These are phyloP conservation scores for Lipomyces orientalis DNA, from an alignment of 805 yeast genomes.

Conservation along the genomic window DNA sequence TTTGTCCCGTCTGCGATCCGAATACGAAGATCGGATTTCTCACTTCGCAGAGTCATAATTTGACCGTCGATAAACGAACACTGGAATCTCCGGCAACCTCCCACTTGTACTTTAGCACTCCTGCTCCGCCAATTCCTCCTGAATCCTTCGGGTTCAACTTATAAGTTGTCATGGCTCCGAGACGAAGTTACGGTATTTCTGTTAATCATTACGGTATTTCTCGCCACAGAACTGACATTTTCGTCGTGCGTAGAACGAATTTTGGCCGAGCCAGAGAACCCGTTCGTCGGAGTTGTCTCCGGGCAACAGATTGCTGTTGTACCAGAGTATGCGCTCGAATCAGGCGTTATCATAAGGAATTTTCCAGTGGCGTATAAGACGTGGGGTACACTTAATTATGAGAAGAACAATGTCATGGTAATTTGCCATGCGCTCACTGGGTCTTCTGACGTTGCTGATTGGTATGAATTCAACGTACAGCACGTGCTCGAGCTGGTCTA, in stretches of 20 bases:
- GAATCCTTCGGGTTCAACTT: neutral
- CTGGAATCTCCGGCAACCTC: neutral
- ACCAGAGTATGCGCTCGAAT: slow-evolving; percentile 76
- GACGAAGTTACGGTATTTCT: neutral
- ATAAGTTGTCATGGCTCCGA: neutral
- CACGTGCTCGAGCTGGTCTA: neutral
- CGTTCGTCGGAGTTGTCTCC: slow-evolving; percentile 69
- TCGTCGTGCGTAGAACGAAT: slow-evolving; percentile 20
- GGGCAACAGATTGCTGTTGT: slow-evolving; percentile 80
- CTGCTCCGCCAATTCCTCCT: neutral
- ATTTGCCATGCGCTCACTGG: slow-evolving; percentile 97
- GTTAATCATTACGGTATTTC: neutral
- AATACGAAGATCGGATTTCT: neutral
- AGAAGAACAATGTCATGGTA: slow-evolving; percentile 77
- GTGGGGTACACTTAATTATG: slow-evolving; percentile 84
- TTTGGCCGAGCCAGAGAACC: slow-evolving; percentile 52
- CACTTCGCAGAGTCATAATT: neutral
- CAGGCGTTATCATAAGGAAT: slow-evolving; percentile 71
- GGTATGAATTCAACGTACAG: slow-evolving; percentile 51
- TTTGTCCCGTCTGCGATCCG: neutral
- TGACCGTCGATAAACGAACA: neutral
- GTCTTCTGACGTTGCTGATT: slow-evolving; percentile 90
- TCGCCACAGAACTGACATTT: neutral
- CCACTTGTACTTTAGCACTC: neutral
- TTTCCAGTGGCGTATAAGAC: slow-evolving; percentile 95